Base-by-base conservation (phyloP, 2,329 filamentous ascomycete genomes). In the Ceratocystis colombiana region DNA sequence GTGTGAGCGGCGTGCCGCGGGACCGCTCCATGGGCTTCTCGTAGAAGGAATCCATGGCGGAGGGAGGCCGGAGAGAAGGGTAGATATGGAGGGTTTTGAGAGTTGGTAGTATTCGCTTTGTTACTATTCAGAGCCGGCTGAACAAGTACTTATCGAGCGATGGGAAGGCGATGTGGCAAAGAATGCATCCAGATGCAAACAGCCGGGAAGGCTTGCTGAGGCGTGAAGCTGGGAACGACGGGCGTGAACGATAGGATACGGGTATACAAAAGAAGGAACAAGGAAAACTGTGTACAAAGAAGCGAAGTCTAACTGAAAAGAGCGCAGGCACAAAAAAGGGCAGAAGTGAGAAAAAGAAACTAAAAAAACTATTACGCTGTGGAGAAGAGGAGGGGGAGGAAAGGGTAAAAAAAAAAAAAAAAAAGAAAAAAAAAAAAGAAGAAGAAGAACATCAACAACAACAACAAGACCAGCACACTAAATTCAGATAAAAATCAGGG, bases 1-100 rank as follows among this genome's bases (percentile, higher is more conserved):
- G 84, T 68, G 88, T 90, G 66, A 94, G 80, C 17, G 89, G 88
- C 69, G 89, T 89, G 85, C 88, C 91, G 87, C 89, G 83, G 74
- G 88, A 84, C 73, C 89, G 80, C 77, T 93, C 89, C 68, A 84
- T 82, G 33, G 61, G 55, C 57, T 66, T 65, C 68, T 69, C 66
- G 67, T 69, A 30, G 33, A 65, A 67, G 55, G 55, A 30, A 30
- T 67, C 61, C 66, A 67, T 67, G n/a, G 7, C 50, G 66, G 10
- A 17, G 7, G 63, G 10, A 17, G 3, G 63, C 20, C 30, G 50
- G 10, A 44, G 6, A 48, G 48, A n/a, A 25, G 15, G 53, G 25
- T 12, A 64, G 63, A 6, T 28, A 4, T 15, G 25, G 63, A 55
- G 30, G n/a, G 33, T 17, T 22, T 28, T 59, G 15, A 10, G 15